Evolutionary conservation across 495 filamentous ascomycete genomes (phyloP).

Genomic region (Aspergillus saccharolyticus): DNA sequence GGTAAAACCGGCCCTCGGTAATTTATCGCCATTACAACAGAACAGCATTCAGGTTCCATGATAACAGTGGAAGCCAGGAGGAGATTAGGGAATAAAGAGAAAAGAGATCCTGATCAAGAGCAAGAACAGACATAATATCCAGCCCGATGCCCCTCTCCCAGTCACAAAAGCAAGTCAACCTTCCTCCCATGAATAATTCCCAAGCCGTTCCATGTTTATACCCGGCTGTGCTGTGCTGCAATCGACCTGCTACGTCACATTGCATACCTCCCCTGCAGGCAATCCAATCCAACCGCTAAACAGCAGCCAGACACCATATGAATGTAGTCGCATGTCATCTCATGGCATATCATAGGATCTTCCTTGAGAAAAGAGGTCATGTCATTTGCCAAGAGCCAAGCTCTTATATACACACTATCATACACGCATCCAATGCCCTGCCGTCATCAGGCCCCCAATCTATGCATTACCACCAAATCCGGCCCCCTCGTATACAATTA

Average conservation of each 20-base stretch:
- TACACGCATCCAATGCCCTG: neutral
- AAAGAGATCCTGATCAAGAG: neutral
- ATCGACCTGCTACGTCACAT: slow-evolving; percentile 2
- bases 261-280: slow-evolving; percentile 1
- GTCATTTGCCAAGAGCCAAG: neutral
- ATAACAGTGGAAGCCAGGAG: neutral
- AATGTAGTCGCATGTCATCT: neutral
- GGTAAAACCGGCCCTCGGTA: slow-evolving; percentile 18
- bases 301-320: neutral
- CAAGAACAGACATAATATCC: neutral
- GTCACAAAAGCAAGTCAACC: neutral
- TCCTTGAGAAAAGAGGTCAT: neutral
- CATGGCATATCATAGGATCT: neutral
- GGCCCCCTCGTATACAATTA: neutral
- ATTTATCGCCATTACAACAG: neutral
- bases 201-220: neutral
- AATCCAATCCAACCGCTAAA: neutral
- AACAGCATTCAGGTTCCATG: neutral
- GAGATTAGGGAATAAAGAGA: neutral
- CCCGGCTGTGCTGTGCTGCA: neutral
- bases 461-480: slow-evolving; percentile 10
- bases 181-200: neutral
- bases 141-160: too few relatives aligned
- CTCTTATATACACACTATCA: neutral
- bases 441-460: slow-evolving; percentile 1